Base-by-base conservation (phyloP, 1,284 basidiomycete species). In the Ceratorhiza oryzae-sativae region DNA sequence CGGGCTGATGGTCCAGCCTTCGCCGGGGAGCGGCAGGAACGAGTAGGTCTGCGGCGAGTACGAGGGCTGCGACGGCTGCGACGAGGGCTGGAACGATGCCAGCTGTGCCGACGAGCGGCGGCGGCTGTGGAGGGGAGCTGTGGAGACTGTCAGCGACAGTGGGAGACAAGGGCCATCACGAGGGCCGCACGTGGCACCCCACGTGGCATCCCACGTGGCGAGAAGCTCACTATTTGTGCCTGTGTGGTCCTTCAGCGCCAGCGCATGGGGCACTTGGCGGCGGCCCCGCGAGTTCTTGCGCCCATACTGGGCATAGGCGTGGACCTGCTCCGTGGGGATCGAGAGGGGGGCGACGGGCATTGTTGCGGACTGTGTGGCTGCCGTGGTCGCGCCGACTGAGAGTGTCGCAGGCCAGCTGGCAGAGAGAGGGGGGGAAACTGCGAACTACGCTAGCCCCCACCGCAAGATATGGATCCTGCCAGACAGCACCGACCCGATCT, bases 1-100 rank as follows among this genome's bases (percentile, higher is more conserved):
- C 3, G 65, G 65, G 49, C 49, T 56, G 39, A 68, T 68, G 15
- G 65, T 68, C 65, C 65, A 68, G 65, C 65, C 65, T 18, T 51
- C 65, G 20, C 65, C 65, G 9, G 65, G 65, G 3, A 51, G 53
- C 25, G 65, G 65, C 51, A 68, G 53, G 53, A 68, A 68, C 51
- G 51, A 56, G 53, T 68, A 68, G 20, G 55, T 51, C 39, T 53
- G 62, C 15, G 60, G 36, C 25, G 39, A 18, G 60, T 18, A 27
- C 42, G 4, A 25, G 12, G 48, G 48, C 20, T 10, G 48, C 30
- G 34, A 1, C 9, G 51, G 51, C 10, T n/a, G 58, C 58, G 25
- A 34, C n/a, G n/a, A n/a, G n/a, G n/a, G n/a, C n/a, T n/a, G n/a
- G n/a, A n/a, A n/a, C n/a, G n/a, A n/a, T n/a, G n/a, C n/a, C n/a